Evolutionary conservation across 441 rosid species (phyloP).

Genomic region (Pelargonium citronellum): DNA sequence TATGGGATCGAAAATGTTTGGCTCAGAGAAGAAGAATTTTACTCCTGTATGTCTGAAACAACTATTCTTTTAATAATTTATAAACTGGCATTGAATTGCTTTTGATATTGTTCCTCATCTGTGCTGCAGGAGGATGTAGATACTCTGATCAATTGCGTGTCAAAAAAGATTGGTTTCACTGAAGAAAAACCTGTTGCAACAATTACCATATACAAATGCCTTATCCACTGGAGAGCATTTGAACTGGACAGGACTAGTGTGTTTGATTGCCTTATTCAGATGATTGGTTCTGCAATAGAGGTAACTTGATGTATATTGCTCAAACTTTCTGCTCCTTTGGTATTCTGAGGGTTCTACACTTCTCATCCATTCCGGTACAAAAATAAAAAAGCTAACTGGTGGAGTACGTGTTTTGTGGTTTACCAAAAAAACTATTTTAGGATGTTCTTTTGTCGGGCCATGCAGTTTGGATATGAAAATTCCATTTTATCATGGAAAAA

Average conservation of each 20-base stretch:
- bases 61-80: neutral
- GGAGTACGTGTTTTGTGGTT: neutral
- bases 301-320: slow-evolving; percentile 32
- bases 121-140: slow-evolving; percentile 65
- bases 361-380: neutral
- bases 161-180: slow-evolving; percentile 61
- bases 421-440: slow-evolving; percentile 6
- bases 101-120: slow-evolving; percentile 20
- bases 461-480: neutral
- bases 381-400: neutral
- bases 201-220: slow-evolving; percentile 80
- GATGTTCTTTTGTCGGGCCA: neutral
- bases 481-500: neutral
- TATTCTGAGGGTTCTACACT: neutral
- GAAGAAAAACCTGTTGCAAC: slow-evolving; percentile 79
- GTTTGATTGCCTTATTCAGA: slow-evolving; percentile 83
- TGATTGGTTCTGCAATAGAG: slow-evolving; percentile 83
- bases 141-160: slow-evolving; percentile 50
- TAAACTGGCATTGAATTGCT: slow-evolving; percentile 18
- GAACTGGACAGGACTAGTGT: slow-evolving; percentile 89
- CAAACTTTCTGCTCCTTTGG: neutral
- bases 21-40: slow-evolving; percentile 6
- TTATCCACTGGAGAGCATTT: slow-evolving; percentile 76
- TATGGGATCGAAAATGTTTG: slow-evolving; percentile 1
- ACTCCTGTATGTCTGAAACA: neutral